Percentiles rank a stretch among this genome's conserved stretches.
These are phyloP conservation scores for Torulaspora maleeae DNA, from an alignment of 805 yeast genomes.

Conservation along the genomic window DNA sequence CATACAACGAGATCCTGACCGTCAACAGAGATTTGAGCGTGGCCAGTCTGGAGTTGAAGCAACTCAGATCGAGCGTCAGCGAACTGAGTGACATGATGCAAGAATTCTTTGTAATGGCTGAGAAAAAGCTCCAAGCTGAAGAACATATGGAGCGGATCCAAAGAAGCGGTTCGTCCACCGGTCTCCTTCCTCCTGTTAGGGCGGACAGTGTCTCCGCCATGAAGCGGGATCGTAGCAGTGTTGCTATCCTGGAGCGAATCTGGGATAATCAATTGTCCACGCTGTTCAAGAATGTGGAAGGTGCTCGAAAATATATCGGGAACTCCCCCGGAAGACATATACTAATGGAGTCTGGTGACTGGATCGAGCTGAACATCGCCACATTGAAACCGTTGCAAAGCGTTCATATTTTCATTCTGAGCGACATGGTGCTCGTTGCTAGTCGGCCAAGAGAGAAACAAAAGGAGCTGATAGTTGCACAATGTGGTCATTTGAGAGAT, in stretches of 20 bases:
- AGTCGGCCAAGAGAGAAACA: conserved; percentile 42
- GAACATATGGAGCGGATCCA: conserved; percentile 20
- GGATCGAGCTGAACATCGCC: conserved; percentile 83
- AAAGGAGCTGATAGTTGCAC: conserved; percentile 57
- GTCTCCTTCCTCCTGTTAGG: conserved; percentile 25
- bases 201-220: conserved; percentile 12
- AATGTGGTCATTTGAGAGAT: conserved; percentile 73
- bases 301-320: conserved; percentile 78
- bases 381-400: conserved; percentile 77
- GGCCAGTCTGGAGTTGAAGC: conserved; percentile 62
- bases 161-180: conserved; percentile 9
- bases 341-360: conserved; percentile 69
- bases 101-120: conserved; percentile 59
- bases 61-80: conserved; percentile 53
- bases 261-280: conserved; percentile 73
- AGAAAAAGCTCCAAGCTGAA: conserved; percentile 49
- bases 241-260: conserved; percentile 67
- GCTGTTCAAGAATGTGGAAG: conserved; percentile 78
- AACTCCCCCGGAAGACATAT: conserved; percentile 77
- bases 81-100: conserved; percentile 57
- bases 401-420: conserved; percentile 69
- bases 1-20: conserved; percentile 55
- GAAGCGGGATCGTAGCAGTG: conserved; percentile 58
- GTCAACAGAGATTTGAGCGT: conserved; percentile 55
- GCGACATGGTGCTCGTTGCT: conserved; percentile 74